Conservation (phyloP, 345 rosid genomes). For the Lenwebbia sp. region DNA sequence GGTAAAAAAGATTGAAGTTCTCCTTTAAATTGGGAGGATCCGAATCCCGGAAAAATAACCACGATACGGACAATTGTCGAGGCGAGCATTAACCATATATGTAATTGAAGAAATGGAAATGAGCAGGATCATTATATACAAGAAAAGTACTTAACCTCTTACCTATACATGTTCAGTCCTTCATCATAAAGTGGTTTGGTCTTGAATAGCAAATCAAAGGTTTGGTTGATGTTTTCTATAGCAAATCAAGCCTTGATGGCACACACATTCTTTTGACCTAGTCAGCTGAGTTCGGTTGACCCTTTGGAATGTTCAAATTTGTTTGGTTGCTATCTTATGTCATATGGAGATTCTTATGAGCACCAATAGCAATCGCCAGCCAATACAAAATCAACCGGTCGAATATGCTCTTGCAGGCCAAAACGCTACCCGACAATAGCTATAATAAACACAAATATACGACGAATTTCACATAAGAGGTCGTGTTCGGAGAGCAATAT, state of each 20-base stretch:
- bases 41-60: not conserved
- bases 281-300: not conserved
- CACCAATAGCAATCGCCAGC: no score
- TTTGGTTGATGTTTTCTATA: no score
- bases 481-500: not conserved
- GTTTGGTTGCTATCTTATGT: no score
- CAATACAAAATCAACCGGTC: no score
- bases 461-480: not conserved
- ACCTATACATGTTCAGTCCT: not conserved
- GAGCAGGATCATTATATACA: not conserved
- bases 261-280: no score
- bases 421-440: not conserved
- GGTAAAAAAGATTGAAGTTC: not conserved
- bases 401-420: not conserved
- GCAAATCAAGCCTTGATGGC: no score
- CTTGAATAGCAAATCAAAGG: no score
- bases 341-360: no score
- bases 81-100: no score
- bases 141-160: not conserved
- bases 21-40: not conserved
- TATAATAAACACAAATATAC: not conserved
- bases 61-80: not conserved
- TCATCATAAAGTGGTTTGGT: not conserved
- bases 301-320: not conserved
- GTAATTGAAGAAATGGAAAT: no score